These are phyloP conservation scores for Rhododendron henanense DNA, from an alignment of 148 eudicot species.

Conservation along the genomic window DNA sequence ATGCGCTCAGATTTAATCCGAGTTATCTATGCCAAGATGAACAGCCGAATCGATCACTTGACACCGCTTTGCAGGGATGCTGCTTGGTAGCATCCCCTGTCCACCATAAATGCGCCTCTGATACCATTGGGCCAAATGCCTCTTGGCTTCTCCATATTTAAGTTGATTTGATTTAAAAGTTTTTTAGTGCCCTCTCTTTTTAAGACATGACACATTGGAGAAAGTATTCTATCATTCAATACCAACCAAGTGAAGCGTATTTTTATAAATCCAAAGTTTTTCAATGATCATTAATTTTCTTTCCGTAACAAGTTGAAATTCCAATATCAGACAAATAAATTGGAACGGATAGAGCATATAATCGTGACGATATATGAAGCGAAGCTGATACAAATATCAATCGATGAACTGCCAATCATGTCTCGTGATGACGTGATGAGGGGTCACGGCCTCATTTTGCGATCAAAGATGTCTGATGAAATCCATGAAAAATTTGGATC, in stretches of 20 bases:
- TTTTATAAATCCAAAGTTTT: neutral
- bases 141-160: no score
- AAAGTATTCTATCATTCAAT: neutral
- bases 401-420: neutral
- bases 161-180: no score
- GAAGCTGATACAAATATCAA: neutral
- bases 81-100: no score
- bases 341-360: neutral
- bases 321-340: neutral
- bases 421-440: neutral
- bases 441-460: neutral
- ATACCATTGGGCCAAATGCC: no score
- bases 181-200: no score
- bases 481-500: constrained; percentile 6
- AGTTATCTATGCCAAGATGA: no score
- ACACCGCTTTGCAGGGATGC: no score
- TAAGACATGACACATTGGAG: neutral
- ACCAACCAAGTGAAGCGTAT: neutral
- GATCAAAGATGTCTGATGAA: neutral
- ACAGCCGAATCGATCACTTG: no score
- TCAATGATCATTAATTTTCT: no score
- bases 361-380: neutral
- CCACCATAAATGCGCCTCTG: no score
- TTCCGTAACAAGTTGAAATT: neutral
- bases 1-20: no score